These are phyloP conservation scores for Aristolochia fimbriata DNA, from an alignment of 164 flowering plant genomes.

Conservation along the genomic window DNA sequence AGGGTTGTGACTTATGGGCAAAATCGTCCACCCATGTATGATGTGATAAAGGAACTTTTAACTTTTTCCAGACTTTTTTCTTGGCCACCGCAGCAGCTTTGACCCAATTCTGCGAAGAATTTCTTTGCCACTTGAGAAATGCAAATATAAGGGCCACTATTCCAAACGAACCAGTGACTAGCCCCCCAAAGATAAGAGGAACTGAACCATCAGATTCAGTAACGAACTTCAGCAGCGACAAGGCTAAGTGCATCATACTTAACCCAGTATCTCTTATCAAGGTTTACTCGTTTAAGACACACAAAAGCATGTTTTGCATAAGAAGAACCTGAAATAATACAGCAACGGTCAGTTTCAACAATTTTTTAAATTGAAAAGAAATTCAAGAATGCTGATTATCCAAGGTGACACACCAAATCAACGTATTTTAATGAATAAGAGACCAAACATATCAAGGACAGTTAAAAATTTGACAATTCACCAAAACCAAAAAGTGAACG, in stretches of 20 bases:
- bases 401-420: too few relatives aligned
- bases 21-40: slow-evolving; percentile 63
- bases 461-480: too few relatives aligned
- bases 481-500: too few relatives aligned
- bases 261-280: not conserved
- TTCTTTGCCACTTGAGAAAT: slow-evolving; percentile 48
- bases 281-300: too few relatives aligned
- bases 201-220: slow-evolving; percentile 20
- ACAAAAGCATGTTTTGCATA: too few relatives aligned
- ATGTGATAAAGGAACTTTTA: slow-evolving; percentile 53
- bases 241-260: slow-evolving; percentile 25
- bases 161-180: slow-evolving; percentile 44
- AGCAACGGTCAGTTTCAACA: too few relatives aligned
- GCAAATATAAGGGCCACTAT: slow-evolving; percentile 41
- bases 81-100: slow-evolving; percentile 74
- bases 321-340: too few relatives aligned
- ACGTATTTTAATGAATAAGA: too few relatives aligned
- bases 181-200: slow-evolving; percentile 33
- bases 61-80: slow-evolving; percentile 48
- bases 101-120: slow-evolving; percentile 49
- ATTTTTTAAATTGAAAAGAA: too few relatives aligned
- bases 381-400: too few relatives aligned
- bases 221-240: slow-evolving; percentile 25
- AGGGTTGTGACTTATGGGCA: slow-evolving; percentile 34
- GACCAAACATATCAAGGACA: too few relatives aligned